These are phyloP conservation scores for Lentinula sp. DNA, from an alignment of 768 basidiomycete species.

Conservation along the genomic window DNA sequence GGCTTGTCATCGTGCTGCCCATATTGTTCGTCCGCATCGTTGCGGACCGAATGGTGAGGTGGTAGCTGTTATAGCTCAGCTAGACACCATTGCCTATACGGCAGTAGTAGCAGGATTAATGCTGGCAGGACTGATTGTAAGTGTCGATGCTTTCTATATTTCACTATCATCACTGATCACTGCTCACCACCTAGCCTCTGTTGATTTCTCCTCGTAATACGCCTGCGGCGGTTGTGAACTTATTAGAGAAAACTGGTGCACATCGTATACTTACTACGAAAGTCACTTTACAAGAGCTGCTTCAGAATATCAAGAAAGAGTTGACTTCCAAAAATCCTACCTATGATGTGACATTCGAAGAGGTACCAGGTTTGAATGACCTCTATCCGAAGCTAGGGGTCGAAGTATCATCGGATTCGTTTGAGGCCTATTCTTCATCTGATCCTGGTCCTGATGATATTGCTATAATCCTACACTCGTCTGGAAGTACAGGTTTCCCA, in stretches of 20 bases:
- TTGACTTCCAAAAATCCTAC: not conserved
- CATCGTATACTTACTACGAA: conserved; percentile 29
- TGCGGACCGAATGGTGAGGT: conserved; percentile 20
- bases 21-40: conserved; percentile 28
- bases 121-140: conserved; percentile 28
- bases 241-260: conserved; percentile 30
- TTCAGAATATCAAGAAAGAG: not conserved
- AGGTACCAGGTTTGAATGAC: conserved; percentile 1
- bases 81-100: conserved; percentile 32
- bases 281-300: not conserved
- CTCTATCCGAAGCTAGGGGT: conserved; percentile 19
- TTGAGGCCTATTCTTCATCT: not conserved
- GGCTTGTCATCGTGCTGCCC: conserved; percentile 37
- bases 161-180: not conserved
- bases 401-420: conserved; percentile 8
- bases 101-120: conserved; percentile 31
- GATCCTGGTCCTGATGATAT: conserved; percentile 13
- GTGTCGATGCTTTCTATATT: conserved; percentile 3
- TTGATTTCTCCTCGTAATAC: conserved; percentile 34
- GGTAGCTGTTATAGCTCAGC: conserved; percentile 28
- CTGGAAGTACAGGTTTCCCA: conserved; percentile 34
- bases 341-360: not conserved
- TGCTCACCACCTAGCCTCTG: conserved; percentile 23
- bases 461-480: conserved; percentile 27
- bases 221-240: conserved; percentile 24